Base-by-base conservation (phyloP, 1,284 basidiomycete species). In the Xerocomus nothofagi region DNA sequence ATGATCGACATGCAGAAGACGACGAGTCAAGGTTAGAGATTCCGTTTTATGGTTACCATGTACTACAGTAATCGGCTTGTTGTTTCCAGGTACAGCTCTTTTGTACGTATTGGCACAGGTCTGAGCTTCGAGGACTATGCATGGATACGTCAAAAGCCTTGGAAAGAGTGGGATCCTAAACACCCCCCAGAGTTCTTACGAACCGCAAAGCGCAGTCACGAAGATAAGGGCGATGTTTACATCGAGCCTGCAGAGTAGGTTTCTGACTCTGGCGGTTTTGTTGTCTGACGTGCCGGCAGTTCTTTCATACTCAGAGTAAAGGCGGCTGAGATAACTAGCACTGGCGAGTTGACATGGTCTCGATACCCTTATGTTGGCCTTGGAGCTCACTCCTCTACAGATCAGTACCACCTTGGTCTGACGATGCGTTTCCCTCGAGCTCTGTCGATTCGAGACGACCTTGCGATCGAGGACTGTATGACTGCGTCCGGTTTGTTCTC, bases 341-440 rank as follows among this genome's bases (percentile, higher is more conserved):
- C 89, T 17, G 86, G 92, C 85, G 49, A 57, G 72, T 39, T 2
- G 20, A 17, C 3, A 26, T 39, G 24, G n/a, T 27, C 36, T 21
- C 34, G 11, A 27, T 3, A 12, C n/a, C 9, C 1, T 38, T 24
- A 17, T 30, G n/a, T 45, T 34, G 8, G 26, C 31, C 32, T 14
- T 29, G 18, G 24, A 18, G 27, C 37, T 51, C 8, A 48, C 6
- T 2, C 21, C 27, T 50, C 14, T 52, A 7, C 42, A 89, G 88
- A 87, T 58, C 80, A 80, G 55, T 92, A 89, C 59, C 82, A 86
- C 54, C 61, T 89, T 55, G 82, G 84, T 3, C 79, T 82, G 50
- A 92, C 88, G 1, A 86, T 95, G 82, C 83, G 93, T 21, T 96
- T 96, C 61, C 93, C 93, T 27, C 81, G 93, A 46, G 91, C 89